Conservation (phyloP, 805 yeast genomes). For the Myxozyma geophila region DNA sequence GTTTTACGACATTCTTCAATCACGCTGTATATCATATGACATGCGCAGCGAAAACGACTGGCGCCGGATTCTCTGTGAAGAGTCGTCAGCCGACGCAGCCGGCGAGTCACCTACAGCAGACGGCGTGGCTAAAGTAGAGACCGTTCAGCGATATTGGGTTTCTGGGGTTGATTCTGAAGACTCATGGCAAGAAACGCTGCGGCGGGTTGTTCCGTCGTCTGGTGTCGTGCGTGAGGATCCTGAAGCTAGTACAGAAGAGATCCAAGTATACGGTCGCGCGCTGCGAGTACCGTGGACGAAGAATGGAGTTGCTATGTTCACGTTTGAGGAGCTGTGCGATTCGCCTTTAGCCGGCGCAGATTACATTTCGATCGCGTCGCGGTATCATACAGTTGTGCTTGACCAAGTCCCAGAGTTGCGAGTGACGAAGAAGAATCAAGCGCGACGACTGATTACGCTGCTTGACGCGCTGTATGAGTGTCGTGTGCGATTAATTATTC, state of each 20-base stretch:
- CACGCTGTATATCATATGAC: conserved; percentile 64
- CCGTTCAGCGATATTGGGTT: conserved; percentile 20
- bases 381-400: conserved; percentile 59
- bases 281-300: conserved; percentile 53
- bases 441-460: conserved; percentile 64
- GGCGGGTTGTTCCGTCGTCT: not conserved
- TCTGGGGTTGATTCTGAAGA: conserved; percentile 6
- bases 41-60: conserved; percentile 66
- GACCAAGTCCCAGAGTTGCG: conserved; percentile 66
- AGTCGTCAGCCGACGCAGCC: conserved; percentile 18
- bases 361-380: conserved; percentile 68
- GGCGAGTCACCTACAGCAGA: not conserved
- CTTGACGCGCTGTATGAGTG: conserved; percentile 73
- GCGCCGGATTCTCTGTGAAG: conserved; percentile 48
- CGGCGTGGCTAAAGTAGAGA: not conserved
- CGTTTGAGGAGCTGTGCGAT: conserved; percentile 59
- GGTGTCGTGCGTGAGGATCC: conserved; percentile 5
- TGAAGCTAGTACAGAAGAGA: conserved; percentile 35
- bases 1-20: conserved; percentile 60
- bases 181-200: conserved; percentile 28
- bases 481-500: conserved; percentile 61
- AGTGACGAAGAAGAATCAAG: conserved; percentile 64
- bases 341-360: conserved; percentile 68
- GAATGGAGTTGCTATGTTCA: conserved; percentile 54
- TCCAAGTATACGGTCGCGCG: conserved; percentile 62